Evolutionary conservation across 768 basidiomycete species (phyloP).

Genomic region (Auricularia cornea): DNA sequence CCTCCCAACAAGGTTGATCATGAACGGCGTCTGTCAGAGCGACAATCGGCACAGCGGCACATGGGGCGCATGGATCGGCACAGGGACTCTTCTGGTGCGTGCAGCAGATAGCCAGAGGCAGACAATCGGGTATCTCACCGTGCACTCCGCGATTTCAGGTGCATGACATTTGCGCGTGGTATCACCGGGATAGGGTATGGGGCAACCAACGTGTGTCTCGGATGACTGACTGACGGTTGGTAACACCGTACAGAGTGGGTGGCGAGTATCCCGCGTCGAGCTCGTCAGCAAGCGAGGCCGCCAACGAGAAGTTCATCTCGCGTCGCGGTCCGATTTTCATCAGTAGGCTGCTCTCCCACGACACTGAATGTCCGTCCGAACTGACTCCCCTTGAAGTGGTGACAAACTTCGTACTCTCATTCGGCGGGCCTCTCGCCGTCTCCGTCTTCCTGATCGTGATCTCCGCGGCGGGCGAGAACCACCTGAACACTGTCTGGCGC

Average conservation of each 20-base stretch:
- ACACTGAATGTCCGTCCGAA: background rate
- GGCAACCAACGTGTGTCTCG: background rate
- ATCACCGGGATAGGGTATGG: slow-evolving; percentile 49
- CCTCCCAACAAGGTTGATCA: background rate
- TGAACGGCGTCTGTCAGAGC: slow-evolving; percentile 19
- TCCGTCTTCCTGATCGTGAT: slow-evolving; percentile 61
- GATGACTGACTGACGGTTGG: slow-evolving; percentile 1
- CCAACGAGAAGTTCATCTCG: slow-evolving; percentile 57
- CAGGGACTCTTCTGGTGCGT: slow-evolving; percentile 54
- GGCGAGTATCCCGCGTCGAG: slow-evolving; percentile 73
- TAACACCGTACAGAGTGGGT: slow-evolving; percentile 47
- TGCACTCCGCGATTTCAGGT: slow-evolving; percentile 12
- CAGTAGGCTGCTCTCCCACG: background rate
- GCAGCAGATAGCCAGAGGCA: background rate
- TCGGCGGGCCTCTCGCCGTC: slow-evolving; percentile 60
- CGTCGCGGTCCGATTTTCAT: slow-evolving; percentile 41
- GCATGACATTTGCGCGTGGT: slow-evolving; percentile 62
- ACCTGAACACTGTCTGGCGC: slow-evolving; percentile 59
- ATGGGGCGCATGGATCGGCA: slow-evolving; percentile 47
- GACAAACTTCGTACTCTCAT: slow-evolving; percentile 61
- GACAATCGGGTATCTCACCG: background rate
- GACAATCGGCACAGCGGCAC: slow-evolving; percentile 58
- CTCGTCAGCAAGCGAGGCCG: slow-evolving; percentile 60
- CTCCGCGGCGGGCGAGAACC: slow-evolving; percentile 53
- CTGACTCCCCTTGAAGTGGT: slow-evolving; percentile 36